Conservation (phyloP, 768 basidiomycete species). For the Ephemerocybe angulata region DNA sequence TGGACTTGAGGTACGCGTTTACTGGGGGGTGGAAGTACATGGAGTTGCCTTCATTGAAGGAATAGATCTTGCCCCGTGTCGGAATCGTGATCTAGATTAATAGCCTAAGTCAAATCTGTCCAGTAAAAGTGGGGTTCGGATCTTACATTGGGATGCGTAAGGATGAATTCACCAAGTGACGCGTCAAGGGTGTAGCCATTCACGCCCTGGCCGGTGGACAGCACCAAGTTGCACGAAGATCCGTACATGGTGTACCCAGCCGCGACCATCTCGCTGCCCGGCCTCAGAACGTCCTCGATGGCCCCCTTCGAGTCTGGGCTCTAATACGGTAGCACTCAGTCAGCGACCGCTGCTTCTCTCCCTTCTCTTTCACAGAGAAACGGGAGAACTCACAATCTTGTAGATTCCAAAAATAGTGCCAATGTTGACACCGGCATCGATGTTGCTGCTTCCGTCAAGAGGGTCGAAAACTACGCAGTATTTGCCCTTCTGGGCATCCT, state of each 20-base stretch:
- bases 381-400: constrained; percentile 60
- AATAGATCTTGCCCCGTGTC: constrained; percentile 95
- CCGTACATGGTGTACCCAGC: constrained; percentile 97
- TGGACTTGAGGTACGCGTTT: constrained; percentile 77
- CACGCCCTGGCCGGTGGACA: constrained; percentile 92
- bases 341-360: neutral
- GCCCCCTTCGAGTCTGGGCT: constrained; percentile 73
- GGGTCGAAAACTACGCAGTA: constrained; percentile 99
- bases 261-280: constrained; percentile 95
- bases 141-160: constrained; percentile 89
- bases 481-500: constrained; percentile 72
- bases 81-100: constrained; percentile 81
- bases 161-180: constrained; percentile 94
- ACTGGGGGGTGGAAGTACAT: constrained; percentile 89
- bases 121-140: neutral
- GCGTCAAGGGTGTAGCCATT: constrained; percentile 98
- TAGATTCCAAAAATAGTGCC: constrained; percentile 98
- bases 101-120: constrained; percentile 8
- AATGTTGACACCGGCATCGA: constrained; percentile 98
- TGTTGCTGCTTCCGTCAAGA: constrained; percentile 93
- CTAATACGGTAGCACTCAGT: constrained; percentile 33
- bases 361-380: neutral
- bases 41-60: constrained; percentile 98
- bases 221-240: constrained; percentile 93
- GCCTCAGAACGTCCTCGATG: constrained; percentile 84